These are phyloP conservation scores for Starmera caribaea DNA, from an alignment of 805 yeast genomes.

Conservation along the genomic window DNA sequence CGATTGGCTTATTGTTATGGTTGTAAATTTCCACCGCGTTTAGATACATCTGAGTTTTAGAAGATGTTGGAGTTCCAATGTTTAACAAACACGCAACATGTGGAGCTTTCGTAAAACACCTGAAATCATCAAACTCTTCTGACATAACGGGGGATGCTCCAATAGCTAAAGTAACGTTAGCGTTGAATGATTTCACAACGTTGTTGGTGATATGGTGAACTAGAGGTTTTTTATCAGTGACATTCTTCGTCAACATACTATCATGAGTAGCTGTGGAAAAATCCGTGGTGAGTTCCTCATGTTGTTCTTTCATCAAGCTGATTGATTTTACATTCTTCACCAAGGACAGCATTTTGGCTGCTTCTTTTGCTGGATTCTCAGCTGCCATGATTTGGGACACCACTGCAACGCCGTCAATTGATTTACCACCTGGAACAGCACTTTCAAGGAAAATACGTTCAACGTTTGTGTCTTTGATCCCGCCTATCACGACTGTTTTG, in stretches of 20 bases:
- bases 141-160: conserved; percentile 91
- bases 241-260: conserved; percentile 15
- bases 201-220: conserved; percentile 83
- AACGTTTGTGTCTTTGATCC: conserved; percentile 56
- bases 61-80: conserved; percentile 60
- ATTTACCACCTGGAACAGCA: conserved; percentile 28
- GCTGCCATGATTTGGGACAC: conserved; percentile 80
- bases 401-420: conserved; percentile 76
- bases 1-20: conserved; percentile 44
- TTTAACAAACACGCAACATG: conserved; percentile 53
- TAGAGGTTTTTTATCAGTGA: conserved; percentile 36
- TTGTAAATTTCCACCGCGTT: conserved; percentile 54
- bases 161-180: conserved; percentile 74
- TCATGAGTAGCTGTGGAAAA: no score
- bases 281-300: conserved; percentile 1
- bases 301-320: conserved; percentile 19
- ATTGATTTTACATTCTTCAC: conserved; percentile 11
- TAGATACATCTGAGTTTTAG: conserved; percentile 30
- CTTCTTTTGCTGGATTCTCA: conserved; percentile 38
- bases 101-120: conserved; percentile 50
- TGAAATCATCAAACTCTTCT: conserved; percentile 57
- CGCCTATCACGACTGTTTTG: conserved; percentile 73
- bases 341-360: no score
- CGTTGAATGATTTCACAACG: conserved; percentile 84
- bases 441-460: conserved; percentile 46